These are phyloP conservation scores for Wickerhamomyces ciferrii DNA, from an alignment of 805 yeast species.

Conservation along the genomic window DNA sequence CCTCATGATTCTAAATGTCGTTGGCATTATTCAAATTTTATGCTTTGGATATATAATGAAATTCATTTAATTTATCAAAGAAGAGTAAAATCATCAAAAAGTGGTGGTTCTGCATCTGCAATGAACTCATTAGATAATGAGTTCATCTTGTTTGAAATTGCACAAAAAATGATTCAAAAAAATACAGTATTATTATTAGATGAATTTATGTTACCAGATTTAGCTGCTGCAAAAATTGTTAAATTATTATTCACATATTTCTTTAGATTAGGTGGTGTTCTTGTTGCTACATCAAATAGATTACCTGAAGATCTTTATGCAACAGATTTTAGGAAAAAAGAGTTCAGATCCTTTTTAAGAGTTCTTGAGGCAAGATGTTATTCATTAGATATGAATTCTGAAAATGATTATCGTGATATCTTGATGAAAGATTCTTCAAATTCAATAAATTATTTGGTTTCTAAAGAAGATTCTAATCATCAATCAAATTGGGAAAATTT, in stretches of 20 bases:
- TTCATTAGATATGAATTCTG: constrained; percentile 56
- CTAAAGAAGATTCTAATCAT: constrained; percentile 23
- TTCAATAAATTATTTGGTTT: constrained; percentile 27
- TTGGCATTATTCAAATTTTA: constrained; percentile 69
- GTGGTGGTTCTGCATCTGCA: too few species aligned
- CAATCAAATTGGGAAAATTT: constrained; percentile 30
- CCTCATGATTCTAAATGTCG: constrained; percentile 61
- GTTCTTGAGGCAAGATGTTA: constrained; percentile 56
- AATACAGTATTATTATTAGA: constrained; percentile 60
- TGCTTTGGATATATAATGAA: constrained; percentile 60
- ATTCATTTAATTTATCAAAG: constrained; percentile 51
- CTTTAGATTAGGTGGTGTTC: constrained; percentile 69
- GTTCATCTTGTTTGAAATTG: constrained; percentile 59
- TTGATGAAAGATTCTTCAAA: constrained; percentile 5
- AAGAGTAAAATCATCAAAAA: constrained; percentile 29
- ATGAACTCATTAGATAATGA: constrained; percentile 48
- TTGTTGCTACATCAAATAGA: constrained; percentile 70
- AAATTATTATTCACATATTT: constrained; percentile 61
- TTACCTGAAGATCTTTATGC: constrained; percentile 69
- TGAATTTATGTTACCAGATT: constrained; percentile 74
- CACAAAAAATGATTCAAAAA: constrained; percentile 53
- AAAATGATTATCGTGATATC: constrained; percentile 47
- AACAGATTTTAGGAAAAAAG: constrained; percentile 53
- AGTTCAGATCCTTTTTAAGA: constrained; percentile 51
- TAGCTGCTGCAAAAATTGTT: constrained; percentile 67